Base-by-base conservation (phyloP, 2,329 filamentous ascomycete genomes). In the Aspergillus ochraceoroseus region DNA sequence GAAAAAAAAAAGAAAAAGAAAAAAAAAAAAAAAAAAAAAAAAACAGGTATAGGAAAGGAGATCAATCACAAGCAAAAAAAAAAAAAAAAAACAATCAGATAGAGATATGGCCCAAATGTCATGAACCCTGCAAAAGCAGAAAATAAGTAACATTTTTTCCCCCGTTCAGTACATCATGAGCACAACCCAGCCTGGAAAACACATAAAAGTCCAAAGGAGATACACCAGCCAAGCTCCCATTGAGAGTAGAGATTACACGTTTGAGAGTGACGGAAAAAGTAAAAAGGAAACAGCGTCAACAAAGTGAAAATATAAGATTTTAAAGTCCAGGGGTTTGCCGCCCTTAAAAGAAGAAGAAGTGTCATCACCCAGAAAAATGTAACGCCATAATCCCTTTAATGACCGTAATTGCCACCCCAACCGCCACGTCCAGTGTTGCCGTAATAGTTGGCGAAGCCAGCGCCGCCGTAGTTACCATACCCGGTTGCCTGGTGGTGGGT, bases 321-420 rank as follows among this genome's bases (percentile, higher is more conserved):
- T 42, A 34, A 28, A 28, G 28, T 36, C 38, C 34, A 41, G 35
- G 45, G 42, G 13, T 35, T 36, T 29, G 32, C 38, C 34, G 25
- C 17, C 45, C 45, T 38, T 38, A 39, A 31, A 48, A 49, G 37
- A 45, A 39, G 55, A 58, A 57, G 49, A 51, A 53, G 53, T 54
- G 49, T 52, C 53, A 55, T 54, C 49, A 52, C 49, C 49, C 42
- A 34, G 50, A 51, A 47, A 49, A 47, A 47, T 47, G 44, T 45
- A 56, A 54, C 42, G 49, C 55, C 52, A 42, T 53, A 41, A 51
- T 49, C 41, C 51, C n/a, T 50, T 64, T 62, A 70, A 54, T 70
- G 67, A 33, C 66, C 66, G 47, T 71, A 71, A 52, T 70, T 71
- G 48, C 64, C 65, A 50, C 65, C 67, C 68, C 68, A 71, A 41